A percentile compares a stretch with the other conserved stretches of the same genome.
Evolutionary conservation across 352 stramenopile genomes (phyloP).

Genomic region (Thalassiosira sp.): DNA sequence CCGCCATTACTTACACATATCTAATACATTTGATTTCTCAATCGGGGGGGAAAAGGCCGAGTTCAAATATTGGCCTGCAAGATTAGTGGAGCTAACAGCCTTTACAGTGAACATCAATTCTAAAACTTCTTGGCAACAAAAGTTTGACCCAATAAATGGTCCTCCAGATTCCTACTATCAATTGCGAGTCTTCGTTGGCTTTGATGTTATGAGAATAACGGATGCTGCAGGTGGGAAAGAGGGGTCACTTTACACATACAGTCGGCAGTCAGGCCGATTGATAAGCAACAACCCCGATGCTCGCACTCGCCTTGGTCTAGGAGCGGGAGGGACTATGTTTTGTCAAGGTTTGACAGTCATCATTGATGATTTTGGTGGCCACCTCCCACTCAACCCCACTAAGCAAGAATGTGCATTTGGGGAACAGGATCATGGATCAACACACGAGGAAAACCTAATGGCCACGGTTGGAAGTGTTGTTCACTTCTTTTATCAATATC

Average conservation of each 20-base stretch:
- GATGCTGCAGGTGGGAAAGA: constrained; percentile 13
- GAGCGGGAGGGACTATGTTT: constrained; percentile 6
- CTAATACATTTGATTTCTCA: constrained; percentile 47
- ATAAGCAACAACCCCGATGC: constrained; percentile 55
- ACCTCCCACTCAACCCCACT: constrained; percentile 53
- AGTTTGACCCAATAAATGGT: constrained; percentile 14
- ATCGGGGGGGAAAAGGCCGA: constrained; percentile 28
- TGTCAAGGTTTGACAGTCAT: constrained; percentile 45
- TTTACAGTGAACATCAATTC: constrained; percentile 51
- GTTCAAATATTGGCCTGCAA: constrained; percentile 50
- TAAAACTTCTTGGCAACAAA: constrained; percentile 17
- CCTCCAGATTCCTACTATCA: constrained; percentile 20
- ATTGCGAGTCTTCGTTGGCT: constrained; percentile 43
- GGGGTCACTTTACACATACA: constrained; percentile 55
- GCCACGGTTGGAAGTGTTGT: constrained; percentile 11
- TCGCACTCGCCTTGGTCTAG: constrained; percentile 20
- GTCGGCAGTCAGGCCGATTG: constrained; percentile 50
- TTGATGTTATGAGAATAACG: constrained; percentile 39
- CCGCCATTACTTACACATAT: constrained; percentile 58
- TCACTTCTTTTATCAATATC: constrained; percentile 12
- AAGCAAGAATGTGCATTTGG: constrained; percentile 44
- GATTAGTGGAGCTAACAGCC: constrained; percentile 53
- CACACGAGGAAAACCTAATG: constrained; percentile 18
- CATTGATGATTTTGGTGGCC: constrained; percentile 50
- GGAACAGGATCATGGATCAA: constrained; percentile 8